Percentiles rank a stretch among this genome's conserved stretches.
Evolutionary conservation across 768 basidiomycete genomes (phyloP).

Genomic region (Suillus luteus): DNA sequence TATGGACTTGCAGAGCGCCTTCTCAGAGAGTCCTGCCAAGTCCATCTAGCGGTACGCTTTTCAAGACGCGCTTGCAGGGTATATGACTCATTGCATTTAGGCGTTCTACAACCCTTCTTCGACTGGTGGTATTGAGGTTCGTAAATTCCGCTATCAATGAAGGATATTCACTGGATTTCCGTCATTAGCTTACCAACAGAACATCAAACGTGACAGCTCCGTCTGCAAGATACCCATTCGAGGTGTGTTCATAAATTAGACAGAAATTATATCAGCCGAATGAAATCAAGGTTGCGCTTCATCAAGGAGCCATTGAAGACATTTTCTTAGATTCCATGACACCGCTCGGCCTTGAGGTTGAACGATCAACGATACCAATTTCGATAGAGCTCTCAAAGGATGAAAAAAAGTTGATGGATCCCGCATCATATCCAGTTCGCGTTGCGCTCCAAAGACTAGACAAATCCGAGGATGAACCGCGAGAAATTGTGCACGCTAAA

Average conservation of each 20-base stretch:
- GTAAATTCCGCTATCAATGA: slow-evolving; percentile 3
- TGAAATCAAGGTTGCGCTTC: slow-evolving; percentile 28
- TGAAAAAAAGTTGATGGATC: slow-evolving; percentile 24
- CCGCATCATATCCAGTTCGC: slow-evolving; percentile 25
- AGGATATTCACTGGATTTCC: slow-evolving; percentile 1
- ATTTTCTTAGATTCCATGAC: slow-evolving; percentile 39
- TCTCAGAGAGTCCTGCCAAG: slow-evolving; percentile 58
- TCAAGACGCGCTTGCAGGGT: neutral
- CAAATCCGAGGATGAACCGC: slow-evolving; percentile 33
- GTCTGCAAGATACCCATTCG: slow-evolving; percentile 69
- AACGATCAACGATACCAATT: slow-evolving; percentile 34
- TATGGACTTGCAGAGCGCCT: slow-evolving; percentile 72
- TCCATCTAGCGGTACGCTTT: slow-evolving; percentile 62
- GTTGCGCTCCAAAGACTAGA: slow-evolving; percentile 25
- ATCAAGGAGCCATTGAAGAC: slow-evolving; percentile 37
- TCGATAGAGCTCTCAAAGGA: slow-evolving; percentile 32
- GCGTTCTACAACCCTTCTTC: slow-evolving; percentile 73
- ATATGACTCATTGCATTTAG: slow-evolving; percentile 34
- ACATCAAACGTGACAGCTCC: slow-evolving; percentile 60
- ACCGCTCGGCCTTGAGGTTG: slow-evolving; percentile 29
- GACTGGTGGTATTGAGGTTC: slow-evolving; percentile 61
- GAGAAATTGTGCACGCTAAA: slow-evolving; percentile 63
- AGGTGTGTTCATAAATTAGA: slow-evolving; percentile 41
- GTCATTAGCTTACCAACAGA: slow-evolving; percentile 58
- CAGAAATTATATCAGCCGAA: neutral